Evolutionary conservation across 1,284 basidiomycete species (phyloP), one percentile per base, ranked within the genome.

Genomic region (Sanghuangporus sanghuang): DNA sequence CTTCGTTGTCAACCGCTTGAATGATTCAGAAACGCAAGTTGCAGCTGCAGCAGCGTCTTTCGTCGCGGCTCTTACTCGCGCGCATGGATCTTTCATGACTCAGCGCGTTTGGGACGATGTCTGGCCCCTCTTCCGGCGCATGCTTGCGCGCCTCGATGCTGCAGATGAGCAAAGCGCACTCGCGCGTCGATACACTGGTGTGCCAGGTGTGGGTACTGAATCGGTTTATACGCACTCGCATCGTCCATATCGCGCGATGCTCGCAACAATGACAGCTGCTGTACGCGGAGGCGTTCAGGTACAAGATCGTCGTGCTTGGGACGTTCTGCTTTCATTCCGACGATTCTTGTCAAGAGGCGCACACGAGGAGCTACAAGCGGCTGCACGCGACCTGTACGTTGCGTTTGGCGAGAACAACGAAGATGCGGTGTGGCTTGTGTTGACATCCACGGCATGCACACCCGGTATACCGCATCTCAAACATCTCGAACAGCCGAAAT

Each of bases 61-160:
- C 39, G 76, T 96, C 16, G 89, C 91, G 65, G 75, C 83, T 0
- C 78, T 98, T 32, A 82, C 85, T 0, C 75, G 70, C 40, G 79
- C 90, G 68, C 84, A 87, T 21, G 94, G 94, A 14, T 84, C 84
- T 59, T 96, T 93, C 75, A 93, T 97, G 90, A 83, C 82, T 54
- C 79, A 85, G 36, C 80, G 90, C 57, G 82, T 97, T 18, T 89
- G 93, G 82, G 92, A 96, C 67, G 92, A 96, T 67, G 83, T 93
- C 16, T 96, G 95, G 94, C 95, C 95, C 1, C 83, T 82, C 35
- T 91, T 96, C 70, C 77, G 77, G 46, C 71, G 68, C 3, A 78
- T 95, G 62, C 74, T 96, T 48, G 73, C 72, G 2, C 78, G 77
- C 32, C 81, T 95, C 27, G 82, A 86, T 53, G 73, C 72, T 18